Conservation (phyloP, 108 stramenopile genomes). For the Poteriospumella lacustris region DNA sequence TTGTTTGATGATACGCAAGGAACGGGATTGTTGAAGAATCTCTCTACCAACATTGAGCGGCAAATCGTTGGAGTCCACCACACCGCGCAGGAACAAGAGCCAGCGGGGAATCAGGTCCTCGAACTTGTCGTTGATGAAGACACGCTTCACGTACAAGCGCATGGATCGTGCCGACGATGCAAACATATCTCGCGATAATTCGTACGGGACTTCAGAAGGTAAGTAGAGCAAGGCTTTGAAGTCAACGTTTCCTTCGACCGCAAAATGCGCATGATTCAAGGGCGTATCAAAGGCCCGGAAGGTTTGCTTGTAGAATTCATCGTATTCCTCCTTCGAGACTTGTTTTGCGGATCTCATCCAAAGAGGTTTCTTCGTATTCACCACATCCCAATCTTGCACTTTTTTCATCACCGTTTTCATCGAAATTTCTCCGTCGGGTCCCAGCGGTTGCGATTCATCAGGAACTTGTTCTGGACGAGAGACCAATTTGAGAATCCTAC, state of each 20-base stretch:
- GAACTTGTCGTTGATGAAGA: constrained; percentile 98
- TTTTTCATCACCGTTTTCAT: constrained; percentile 92
- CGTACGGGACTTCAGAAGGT: constrained; percentile 87
- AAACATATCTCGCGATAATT: constrained; percentile 90
- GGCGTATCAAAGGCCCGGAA: constrained; percentile 85
- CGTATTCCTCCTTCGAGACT: constrained; percentile 81
- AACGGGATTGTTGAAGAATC: constrained; percentile 93
- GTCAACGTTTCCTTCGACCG: constrained; percentile 90
- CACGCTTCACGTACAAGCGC: constrained; percentile 94
- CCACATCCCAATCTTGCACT: constrained; percentile 70
- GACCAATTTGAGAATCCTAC: too few species aligned
- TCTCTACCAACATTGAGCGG: constrained; percentile 93
- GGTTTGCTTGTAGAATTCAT: constrained; percentile 89
- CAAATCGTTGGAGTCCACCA: constrained; percentile 89
- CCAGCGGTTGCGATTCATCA: neutral
- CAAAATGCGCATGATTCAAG: constrained; percentile 82
- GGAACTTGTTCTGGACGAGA: constrained; percentile 17
- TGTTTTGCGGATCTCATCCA: constrained; percentile 88
- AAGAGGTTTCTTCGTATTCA: constrained; percentile 92
- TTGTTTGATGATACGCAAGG: constrained; percentile 91
- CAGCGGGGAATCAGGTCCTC: constrained; percentile 93
- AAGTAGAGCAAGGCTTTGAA: constrained; percentile 90
- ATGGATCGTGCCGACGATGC: constrained; percentile 78
- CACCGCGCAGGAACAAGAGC: constrained; percentile 89
- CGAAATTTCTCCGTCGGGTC: neutral